Evolutionary conservation across 805 yeast genomes (phyloP), one percentile per base, ranked within the genome.

Genomic region (Candida parachauliodes): DNA sequence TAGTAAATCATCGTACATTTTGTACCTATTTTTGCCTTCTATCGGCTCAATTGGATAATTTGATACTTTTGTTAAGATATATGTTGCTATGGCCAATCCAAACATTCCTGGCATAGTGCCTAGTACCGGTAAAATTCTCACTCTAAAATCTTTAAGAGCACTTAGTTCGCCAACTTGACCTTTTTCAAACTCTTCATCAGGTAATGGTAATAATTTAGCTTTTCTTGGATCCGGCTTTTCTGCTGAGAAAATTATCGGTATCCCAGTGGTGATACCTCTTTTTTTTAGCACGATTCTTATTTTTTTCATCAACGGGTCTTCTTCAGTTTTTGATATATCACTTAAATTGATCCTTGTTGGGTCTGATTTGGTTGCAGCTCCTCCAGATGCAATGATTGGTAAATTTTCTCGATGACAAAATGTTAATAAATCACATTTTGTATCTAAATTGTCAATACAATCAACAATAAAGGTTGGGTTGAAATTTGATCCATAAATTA

Each of bases 81-180:
- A 81, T 0, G 96, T 83, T 2, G 96, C 94, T 40, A 91, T 75
- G 0, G 96, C 77, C 33, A 93, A 71, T 1, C 98, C 99, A 65
- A 93, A 93, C 62, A 91, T 83, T 8, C 93, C 97, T 1, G 99
- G 99, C 83, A 93, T 79, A 0, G 98, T 87, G 3, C 98, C 98
- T 45, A 93, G 65, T 0, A 93, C 99, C 0, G 99, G 99, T 40
- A 93, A 70, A 32, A 93, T 91, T 50, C 99, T 73, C 8, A 89
- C 97, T 49, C 99, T 74, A 68, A 93, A 93, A 62, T 88, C 88
- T 50, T 78, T 81, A 47, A 93, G 62, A 2, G 96, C 94, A 43
- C 94, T 79, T 30, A 93, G 68, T 57, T 94, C 93, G 46, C 79
- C 93, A 25, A 91, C 95, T 41, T 79, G 70, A 18, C 96, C 96